Conservation (phyloP, 108 stramenopile species). For the Conticribra guillardii region DNA sequence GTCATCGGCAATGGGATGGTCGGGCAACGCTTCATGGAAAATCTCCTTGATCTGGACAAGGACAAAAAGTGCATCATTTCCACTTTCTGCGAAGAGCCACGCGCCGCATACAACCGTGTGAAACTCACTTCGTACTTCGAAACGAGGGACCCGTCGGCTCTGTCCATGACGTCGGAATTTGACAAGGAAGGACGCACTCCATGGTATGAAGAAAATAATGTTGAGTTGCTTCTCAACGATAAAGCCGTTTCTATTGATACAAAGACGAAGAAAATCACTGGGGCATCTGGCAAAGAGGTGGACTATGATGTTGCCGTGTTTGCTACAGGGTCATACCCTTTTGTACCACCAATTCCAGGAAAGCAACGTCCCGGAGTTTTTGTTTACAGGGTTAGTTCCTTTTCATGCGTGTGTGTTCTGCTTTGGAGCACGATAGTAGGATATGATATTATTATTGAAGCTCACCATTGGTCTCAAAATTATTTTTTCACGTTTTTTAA, state of each 20-base stretch:
- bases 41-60: slow-evolving; percentile 72
- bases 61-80: slow-evolving; percentile 67
- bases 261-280: slow-evolving; percentile 79
- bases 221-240: slow-evolving; percentile 83
- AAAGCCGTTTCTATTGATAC: slow-evolving; percentile 85
- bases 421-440: no score
- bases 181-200: slow-evolving; percentile 69
- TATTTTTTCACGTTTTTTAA: no score
- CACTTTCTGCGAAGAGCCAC: slow-evolving; percentile 93
- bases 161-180: slow-evolving; percentile 88
- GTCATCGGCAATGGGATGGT: slow-evolving; percentile 95
- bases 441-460: no score
- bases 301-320: slow-evolving; percentile 90
- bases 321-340: slow-evolving; percentile 94
- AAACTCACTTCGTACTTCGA: slow-evolving; percentile 93
- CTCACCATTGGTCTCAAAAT: no score
- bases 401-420: no score
- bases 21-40: slow-evolving; percentile 94
- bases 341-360: slow-evolving; percentile 95
- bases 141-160: slow-evolving; percentile 79
- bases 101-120: slow-evolving; percentile 94
- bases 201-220: slow-evolving; percentile 90
- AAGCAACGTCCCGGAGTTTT: slow-evolving; percentile 90
- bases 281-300: slow-evolving; percentile 72
- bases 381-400: slow-evolving; percentile 79